Evolutionary conservation across 1,139 yeast genomes (phyloP), one percentile per base, ranked within the genome.

Genomic region (Arxiozyma heterogenica): DNA sequence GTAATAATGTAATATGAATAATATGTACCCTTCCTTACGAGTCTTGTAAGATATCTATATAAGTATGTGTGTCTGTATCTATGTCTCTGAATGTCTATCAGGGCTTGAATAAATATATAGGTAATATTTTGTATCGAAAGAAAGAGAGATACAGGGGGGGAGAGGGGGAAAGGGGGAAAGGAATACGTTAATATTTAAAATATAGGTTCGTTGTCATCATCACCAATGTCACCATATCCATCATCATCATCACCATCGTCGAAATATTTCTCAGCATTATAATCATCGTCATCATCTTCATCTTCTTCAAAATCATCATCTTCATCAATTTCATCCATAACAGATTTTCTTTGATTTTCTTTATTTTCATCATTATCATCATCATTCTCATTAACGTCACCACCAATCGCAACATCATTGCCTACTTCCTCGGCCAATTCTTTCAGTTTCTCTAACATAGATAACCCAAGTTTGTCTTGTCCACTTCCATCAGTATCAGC

Each of bases 221-320:
- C 76, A 49, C 75, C 83, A 54, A 78, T 83, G 27, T 75, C 82
- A 50, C 75, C 79, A 53, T 71, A 74, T 30, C 47, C 51, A 50
- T 74, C 79, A 22, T 79, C 80, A 53, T 74, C 80, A 55, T 76
- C 80, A 57, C 83, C 83, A 61, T 80, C 84, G 55, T 81, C 83
- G 62, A 81, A 81, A 63, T 82, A 81, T 60, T 80, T 81, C 65
- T 87, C 95, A 49, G 89, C 95, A 58, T 84, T 89, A 57, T 83
- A 90, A 59, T 81, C 87, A 63, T 83, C 89, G 57, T 84, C 93
- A 54, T 86, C 93, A 56, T 86, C 94, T 56, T 84, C 93, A 54
- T 85, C 93, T 56, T 86, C 94, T 44, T 60, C 64, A 44, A 57
- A 60, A 63, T 83, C 90, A 55, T 80, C 89, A 50, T 78, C 84